phyloP scores from a whole-genome alignment of 352 stramenopile genomes.

The Phytophthora hibernalis region DNA sequence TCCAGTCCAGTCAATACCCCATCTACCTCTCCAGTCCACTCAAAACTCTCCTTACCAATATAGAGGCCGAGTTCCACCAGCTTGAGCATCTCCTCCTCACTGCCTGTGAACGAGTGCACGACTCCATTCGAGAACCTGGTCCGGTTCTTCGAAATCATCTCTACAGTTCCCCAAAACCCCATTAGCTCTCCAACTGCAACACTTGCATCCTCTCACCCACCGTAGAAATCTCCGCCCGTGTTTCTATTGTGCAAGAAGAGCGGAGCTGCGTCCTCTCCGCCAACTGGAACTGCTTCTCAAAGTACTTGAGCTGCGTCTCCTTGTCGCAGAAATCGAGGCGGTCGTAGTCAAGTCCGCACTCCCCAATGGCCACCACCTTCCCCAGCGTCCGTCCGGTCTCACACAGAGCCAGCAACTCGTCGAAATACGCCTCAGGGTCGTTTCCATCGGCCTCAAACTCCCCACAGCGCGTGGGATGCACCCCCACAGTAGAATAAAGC shows the following conservation, averaged over 20 bases:
- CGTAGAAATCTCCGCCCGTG: slow-evolving; percentile 92
- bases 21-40: background rate
- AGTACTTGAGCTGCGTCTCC: slow-evolving; percentile 91
- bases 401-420: slow-evolving; percentile 59
- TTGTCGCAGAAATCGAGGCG: slow-evolving; percentile 95
- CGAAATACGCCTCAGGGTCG: slow-evolving; percentile 70
- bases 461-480: slow-evolving; percentile 94
- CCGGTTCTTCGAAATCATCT: slow-evolving; percentile 75
- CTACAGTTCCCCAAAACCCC: slow-evolving; percentile 34
- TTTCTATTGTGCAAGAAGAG: slow-evolving; percentile 98
- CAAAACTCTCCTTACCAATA: slow-evolving; percentile 79
- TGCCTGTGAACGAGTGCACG: slow-evolving; percentile 97
- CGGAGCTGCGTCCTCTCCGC: slow-evolving; percentile 78
- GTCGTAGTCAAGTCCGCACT: slow-evolving; percentile 98
- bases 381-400: slow-evolving; percentile 61
- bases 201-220: slow-evolving; percentile 32
- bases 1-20: background rate
- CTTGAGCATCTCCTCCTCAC: slow-evolving; percentile 90
- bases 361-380: slow-evolving; percentile 94
- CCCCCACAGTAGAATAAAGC: slow-evolving; percentile 73
- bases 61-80: slow-evolving; percentile 95
- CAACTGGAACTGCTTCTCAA: slow-evolving; percentile 94
- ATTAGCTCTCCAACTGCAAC: background rate
- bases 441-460: slow-evolving; percentile 83
- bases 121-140: slow-evolving; percentile 87